Base-by-base conservation (phyloP, 306 rosid genomes). In the Inga leiocalycina region DNA sequence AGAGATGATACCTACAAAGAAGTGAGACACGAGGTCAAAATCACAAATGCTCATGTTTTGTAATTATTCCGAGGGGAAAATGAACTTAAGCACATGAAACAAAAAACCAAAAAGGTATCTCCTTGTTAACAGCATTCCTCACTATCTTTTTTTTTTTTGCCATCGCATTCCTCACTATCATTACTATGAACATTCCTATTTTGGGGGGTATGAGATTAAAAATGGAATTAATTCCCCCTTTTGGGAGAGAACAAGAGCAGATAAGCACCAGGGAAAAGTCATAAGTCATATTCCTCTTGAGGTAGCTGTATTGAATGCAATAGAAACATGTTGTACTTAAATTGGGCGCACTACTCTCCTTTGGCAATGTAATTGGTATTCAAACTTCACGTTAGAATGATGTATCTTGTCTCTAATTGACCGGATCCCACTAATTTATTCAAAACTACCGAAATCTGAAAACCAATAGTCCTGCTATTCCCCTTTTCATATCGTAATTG, bases 1-100 rank as follows among this genome's bases (percentile, higher is more conserved):
- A 97, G 84, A 19, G 97, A 90, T 48, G 91, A 85, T 76, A 94
- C 94, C 99, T 97, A 73, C 81, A 56, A 75, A 70, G 75, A 65
- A 81, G 57, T 44, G 56, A 79, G 61, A 51, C 81, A 77, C 6
- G 35, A 71, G 66, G 70, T 66, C 57, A 85, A 35, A 54, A 44
- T 82, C 70, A 56, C 32, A 67, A 51, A 15, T 51, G 57, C 8
- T 51, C 57, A 13, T 51, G 57, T 16, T 8, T 22, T 48, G 3
- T 71, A 11, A 75, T 37, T 69, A 24, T 20, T 76, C 54, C 8
- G 35, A 52, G 85, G 44, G 16, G 37, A 6, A n/a, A 46, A 82
- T 9, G 64, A 80, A 45, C 39, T n/a, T 51, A 34, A 76, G 46
- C 22, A 56, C 39, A 22, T 24, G 35, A 54, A 32, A 14, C 5